Evolutionary conservation across 75 land plant species (phyloP), one percentile per base, ranked within the genome.

Genomic region (Pinus albicaulis): DNA sequence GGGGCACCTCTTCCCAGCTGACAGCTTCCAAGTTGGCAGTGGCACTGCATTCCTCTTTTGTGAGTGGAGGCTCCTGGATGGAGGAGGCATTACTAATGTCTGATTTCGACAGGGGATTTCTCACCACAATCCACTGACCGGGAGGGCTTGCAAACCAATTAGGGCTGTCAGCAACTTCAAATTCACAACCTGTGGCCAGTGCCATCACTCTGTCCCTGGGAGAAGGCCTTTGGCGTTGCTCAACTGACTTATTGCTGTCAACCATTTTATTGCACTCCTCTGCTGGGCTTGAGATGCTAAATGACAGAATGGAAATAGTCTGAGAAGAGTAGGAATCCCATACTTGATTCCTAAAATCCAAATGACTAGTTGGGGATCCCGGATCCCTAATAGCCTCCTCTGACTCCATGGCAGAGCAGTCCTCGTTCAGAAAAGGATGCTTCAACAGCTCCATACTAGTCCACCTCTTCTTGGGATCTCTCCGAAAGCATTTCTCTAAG

Each of bases 391-490:
- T 38, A 22, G n/a, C 23, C 61, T 7, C 23, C 4, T 59, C 61
- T 7, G 3, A 25, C 6, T 17, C 5, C 19, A 22, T 20, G 6
- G 7, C 61, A 59, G 61, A n/a, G 61, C 19, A 59, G 61, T 3
- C 22, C 22, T 25, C 57, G 53, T 14, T 52, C 7, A 86, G 44
- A 55, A 84, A 84, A 73, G 86, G 88, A 36, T 86, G 88, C 13
- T 66, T 17, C 31, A 86, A 79, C 57, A 86, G 76, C 57, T 84
- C 63, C 11, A 74, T 61, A 53, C 78, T 72, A 3, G 87, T 83
- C 78, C 76, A 83, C 8, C 88, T 63, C 61, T 24, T 16, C 48
- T 65, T 36, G 3, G 86, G 79, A 58, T 86, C 86, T 23, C 88
- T 31, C 28, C 72, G 24, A 14, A 86, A 79, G 71, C 82, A 84